phyloP scores from a whole-genome alignment of 2,329 filamentous ascomycete genomes.

The Dothideomycetes sp. region DNA sequence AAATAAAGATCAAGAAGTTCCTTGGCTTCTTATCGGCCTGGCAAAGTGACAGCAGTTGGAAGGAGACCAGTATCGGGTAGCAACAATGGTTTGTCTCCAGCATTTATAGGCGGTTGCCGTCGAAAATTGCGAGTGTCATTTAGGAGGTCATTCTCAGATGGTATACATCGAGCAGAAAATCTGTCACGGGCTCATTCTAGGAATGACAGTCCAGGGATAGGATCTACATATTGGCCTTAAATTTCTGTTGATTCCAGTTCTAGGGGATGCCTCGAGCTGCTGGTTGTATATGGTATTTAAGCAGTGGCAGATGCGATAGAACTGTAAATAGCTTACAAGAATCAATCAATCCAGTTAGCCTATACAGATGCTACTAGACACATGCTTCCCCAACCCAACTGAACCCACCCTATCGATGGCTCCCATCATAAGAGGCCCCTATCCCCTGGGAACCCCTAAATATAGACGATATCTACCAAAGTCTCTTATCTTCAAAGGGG shows the following conservation, averaged over 20 bases:
- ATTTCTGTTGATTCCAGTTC: slow-evolving; percentile 3
- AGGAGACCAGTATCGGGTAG: neutral
- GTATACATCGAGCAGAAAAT: neutral
- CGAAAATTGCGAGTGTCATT: neutral
- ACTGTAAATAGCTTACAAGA: no score
- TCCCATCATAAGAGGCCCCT: no score
- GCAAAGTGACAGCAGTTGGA: neutral
- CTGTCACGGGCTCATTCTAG: slow-evolving; percentile 2
- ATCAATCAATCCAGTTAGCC: no score
- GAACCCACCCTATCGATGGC: no score
- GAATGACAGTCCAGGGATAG: slow-evolving; percentile 6
- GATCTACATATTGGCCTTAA: slow-evolving; percentile 9
- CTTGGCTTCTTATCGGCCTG: slow-evolving; percentile 12
- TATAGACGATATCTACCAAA: no score
- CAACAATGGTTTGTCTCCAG: slow-evolving; percentile 7
- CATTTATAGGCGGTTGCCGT: neutral
- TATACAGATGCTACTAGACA: no score
- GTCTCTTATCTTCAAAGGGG: no score
- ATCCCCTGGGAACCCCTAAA: no score
- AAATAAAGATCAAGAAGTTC: slow-evolving; percentile 48
- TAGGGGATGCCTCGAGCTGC: slow-evolving; percentile 20
- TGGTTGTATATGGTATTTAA: no score
- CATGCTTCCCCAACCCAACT: no score
- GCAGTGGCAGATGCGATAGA: no score
- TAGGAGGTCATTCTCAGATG: neutral